These are phyloP conservation scores for Pinus taeda DNA, from an alignment of 75 land plant genomes.

Conservation along the genomic window DNA sequence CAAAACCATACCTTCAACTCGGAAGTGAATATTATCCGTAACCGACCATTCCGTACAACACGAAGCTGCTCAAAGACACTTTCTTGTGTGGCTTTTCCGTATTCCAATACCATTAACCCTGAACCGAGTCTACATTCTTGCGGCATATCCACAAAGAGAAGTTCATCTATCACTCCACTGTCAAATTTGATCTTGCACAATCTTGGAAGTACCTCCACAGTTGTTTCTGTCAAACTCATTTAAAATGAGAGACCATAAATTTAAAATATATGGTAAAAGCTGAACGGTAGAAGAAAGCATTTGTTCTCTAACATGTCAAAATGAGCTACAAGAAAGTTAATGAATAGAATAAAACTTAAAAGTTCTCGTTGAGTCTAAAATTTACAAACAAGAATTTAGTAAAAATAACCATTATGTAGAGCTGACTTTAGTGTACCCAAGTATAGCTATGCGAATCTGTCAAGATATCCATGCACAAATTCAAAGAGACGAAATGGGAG, in stretches of 20 bases:
- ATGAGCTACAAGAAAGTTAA: not conserved
- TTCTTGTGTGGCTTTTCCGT: conserved; percentile 62
- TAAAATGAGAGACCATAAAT: conserved; percentile 5
- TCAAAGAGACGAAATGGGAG: too few species aligned
- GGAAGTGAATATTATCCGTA: conserved; percentile 41
- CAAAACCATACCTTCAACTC: conserved; percentile 51
- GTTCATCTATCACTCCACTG: conserved; percentile 60
- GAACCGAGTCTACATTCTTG: conserved; percentile 40
- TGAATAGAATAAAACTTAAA: not conserved
- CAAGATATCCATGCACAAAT: too few species aligned
- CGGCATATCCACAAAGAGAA: conserved; percentile 50
- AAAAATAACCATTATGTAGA: not conserved
- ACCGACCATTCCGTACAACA: conserved; percentile 53
- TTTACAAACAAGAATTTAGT: not conserved
- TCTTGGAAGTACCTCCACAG: conserved; percentile 88
- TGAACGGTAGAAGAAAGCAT: not conserved
- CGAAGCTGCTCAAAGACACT: conserved; percentile 56
- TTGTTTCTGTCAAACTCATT: conserved; percentile 62
- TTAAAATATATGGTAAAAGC: not conserved
- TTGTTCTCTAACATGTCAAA: not conserved
- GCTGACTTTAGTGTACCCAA: too few species aligned
- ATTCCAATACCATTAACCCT: conserved; percentile 52
- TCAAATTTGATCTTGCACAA: conserved; percentile 59
- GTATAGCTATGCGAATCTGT: too few species aligned
- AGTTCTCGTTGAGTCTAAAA: too few species aligned